Conservation (phyloP, 2,329 filamentous ascomycete species). For the Fusarium solani-melongenae region DNA sequence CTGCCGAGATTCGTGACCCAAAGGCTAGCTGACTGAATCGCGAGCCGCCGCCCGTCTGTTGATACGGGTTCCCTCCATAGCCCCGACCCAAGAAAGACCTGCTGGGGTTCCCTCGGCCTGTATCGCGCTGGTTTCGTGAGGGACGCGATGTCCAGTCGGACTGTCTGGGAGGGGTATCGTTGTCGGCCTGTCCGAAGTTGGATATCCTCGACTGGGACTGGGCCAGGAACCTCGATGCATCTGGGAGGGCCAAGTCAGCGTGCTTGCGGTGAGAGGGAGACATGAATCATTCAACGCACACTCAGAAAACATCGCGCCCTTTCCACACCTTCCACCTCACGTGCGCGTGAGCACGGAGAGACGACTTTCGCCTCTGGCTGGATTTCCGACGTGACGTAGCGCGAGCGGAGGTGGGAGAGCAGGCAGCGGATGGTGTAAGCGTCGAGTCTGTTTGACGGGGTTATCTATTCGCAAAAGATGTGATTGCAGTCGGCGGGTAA, state of each 20-base stretch:
- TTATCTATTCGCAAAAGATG: constrained; percentile 5
- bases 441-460: constrained; percentile 17
- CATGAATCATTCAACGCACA: constrained; percentile 68
- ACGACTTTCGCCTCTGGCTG: constrained; percentile 11
- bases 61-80: constrained; percentile 80
- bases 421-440: constrained; percentile 32
- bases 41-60: constrained; percentile 76
- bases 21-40: constrained; percentile 80
- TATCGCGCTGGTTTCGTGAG: constrained; percentile 47
- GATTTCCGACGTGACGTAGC: constrained; percentile 39
- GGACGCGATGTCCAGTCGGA: constrained; percentile 51
- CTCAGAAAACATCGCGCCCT: constrained; percentile 72
- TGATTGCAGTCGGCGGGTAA: not conserved
- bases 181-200: constrained; percentile 71
- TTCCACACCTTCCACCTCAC: constrained; percentile 50
- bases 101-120: constrained; percentile 45
- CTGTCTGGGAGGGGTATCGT: constrained; percentile 42
- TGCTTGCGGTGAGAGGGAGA: not conserved
- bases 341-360: constrained; percentile 30
- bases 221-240: constrained; percentile 95
- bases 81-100: constrained; percentile 59
- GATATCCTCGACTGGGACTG: constrained; percentile 95
- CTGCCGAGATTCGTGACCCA: constrained; percentile 77
- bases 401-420: constrained; percentile 20
- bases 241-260: constrained; percentile 58